phyloP scores from a whole-genome alignment of 768 basidiomycete species.

The Rossbeevera mucosa region DNA sequence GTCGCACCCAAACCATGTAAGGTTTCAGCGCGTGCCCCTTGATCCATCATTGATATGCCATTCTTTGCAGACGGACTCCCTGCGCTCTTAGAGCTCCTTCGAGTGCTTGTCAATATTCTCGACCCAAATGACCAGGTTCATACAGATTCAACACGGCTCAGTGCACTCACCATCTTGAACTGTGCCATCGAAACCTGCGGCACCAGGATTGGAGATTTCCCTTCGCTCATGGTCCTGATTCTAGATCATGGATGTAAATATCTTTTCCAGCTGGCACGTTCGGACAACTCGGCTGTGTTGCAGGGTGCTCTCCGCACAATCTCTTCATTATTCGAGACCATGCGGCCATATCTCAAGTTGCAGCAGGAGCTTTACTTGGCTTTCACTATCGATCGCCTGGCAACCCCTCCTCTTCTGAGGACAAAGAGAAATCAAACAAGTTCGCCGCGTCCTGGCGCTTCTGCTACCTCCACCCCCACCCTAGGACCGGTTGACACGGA shows the following conservation, averaged over 20 bases:
- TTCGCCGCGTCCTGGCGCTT: conserved; percentile 54
- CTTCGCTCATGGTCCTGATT: conserved; percentile 71
- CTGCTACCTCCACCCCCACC: conserved; percentile 41
- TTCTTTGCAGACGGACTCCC: conserved; percentile 71
- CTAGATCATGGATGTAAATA: conserved; percentile 92
- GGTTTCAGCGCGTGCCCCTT: background rate
- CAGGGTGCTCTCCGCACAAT: conserved; percentile 80
- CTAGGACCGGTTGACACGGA: conserved; percentile 36
- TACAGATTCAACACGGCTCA: conserved; percentile 91
- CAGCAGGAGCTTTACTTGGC: conserved; percentile 95
- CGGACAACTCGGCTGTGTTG: conserved; percentile 77
- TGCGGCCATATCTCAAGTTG: conserved; percentile 81
- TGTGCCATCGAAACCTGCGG: conserved; percentile 85
- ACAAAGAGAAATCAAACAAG: conserved; percentile 32
- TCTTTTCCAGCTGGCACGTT: conserved; percentile 93
- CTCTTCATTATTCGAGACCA: conserved; percentile 82
- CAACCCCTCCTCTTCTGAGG: conserved; percentile 44
- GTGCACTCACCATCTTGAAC: conserved; percentile 84
- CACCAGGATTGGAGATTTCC: conserved; percentile 65
- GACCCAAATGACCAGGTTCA: conserved; percentile 94
- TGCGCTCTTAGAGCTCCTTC: conserved; percentile 86
- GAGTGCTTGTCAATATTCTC: conserved; percentile 91
- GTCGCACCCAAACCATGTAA: conserved; percentile 22
- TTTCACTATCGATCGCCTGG: conserved; percentile 88
- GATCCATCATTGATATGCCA: background rate